Evolutionary conservation across 192 early-diverging fungal species (phyloP).

Genomic region (Backusella mclennaniae): DNA sequence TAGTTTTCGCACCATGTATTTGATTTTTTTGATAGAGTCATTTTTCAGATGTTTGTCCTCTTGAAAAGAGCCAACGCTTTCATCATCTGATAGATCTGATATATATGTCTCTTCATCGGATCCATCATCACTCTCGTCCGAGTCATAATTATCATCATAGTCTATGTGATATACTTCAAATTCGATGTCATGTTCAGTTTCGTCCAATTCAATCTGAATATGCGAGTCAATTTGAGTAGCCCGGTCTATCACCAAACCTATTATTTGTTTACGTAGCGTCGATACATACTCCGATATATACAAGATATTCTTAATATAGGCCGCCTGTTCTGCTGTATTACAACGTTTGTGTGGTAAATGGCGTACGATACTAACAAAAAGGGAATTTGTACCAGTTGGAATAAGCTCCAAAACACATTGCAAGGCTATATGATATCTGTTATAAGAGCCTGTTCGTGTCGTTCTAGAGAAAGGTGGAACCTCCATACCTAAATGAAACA

Average conservation of each 20-base stretch:
- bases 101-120: slow-evolving; percentile 23
- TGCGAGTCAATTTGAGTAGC: slow-evolving; percentile 91
- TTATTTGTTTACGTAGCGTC: slow-evolving; percentile 64
- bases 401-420: slow-evolving; percentile 62
- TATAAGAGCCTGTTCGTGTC: slow-evolving; percentile 38
- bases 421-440: slow-evolving; percentile 63
- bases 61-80: slow-evolving; percentile 29
- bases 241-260: slow-evolving; percentile 77
- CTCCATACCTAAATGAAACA: not conserved
- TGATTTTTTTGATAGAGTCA: slow-evolving; percentile 39
- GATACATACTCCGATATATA: slow-evolving; percentile 75
- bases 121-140: slow-evolving; percentile 39
- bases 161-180: slow-evolving; percentile 40
- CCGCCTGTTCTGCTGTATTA: slow-evolving; percentile 50
- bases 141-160: slow-evolving; percentile 35
- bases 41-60: slow-evolving; percentile 25
- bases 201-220: slow-evolving; percentile 89
- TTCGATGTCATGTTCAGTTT: slow-evolving; percentile 65
- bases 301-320: slow-evolving; percentile 77
- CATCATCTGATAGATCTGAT: slow-evolving; percentile 9
- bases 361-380: slow-evolving; percentile 60
- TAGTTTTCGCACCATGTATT: slow-evolving; percentile 65
- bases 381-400: slow-evolving; percentile 64
- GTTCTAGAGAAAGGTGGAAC: slow-evolving; percentile 17
- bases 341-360: slow-evolving; percentile 76